Conservation (phyloP, 306 rosid genomes). For the Citrullus colocynthis region DNA sequence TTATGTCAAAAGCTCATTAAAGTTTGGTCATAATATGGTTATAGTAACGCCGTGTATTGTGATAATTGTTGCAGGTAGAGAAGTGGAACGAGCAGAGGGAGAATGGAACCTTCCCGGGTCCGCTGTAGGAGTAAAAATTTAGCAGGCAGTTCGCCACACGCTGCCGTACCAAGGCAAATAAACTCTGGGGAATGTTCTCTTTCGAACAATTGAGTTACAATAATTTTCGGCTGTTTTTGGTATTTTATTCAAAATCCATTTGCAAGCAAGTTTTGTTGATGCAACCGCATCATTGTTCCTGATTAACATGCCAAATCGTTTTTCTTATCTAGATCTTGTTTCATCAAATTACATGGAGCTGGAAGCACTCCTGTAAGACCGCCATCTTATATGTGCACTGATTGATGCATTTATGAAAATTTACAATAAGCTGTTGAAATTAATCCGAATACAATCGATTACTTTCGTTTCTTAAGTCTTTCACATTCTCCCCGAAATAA, state of each 20-base stretch:
- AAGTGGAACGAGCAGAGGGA: conserved; percentile 98
- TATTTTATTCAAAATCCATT: conserved; percentile 14
- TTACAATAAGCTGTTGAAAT: not conserved
- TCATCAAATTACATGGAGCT: not conserved
- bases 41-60: not conserved
- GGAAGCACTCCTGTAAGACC: not conserved
- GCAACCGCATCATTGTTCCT: not conserved
- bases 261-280: conserved; percentile 12
- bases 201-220: conserved; percentile 30
- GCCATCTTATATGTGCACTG: not conserved
- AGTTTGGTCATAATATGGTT: too few relatives aligned
- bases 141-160: not conserved
- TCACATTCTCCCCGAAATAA: too few relatives aligned
- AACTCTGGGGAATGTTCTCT: conserved; percentile 31
- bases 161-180: conserved; percentile 9
- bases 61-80: conserved; percentile 46
- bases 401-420: not conserved
- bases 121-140: conserved; percentile 40
- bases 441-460: too few relatives aligned
- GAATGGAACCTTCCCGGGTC: conserved; percentile 95
- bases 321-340: not conserved
- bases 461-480: too few relatives aligned
- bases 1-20: not conserved
- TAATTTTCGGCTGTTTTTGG: conserved; percentile 47
- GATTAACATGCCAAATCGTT: not conserved